Evolutionary conservation across 352 stramenopile genomes (phyloP).

Genomic region (Globisporangium alternatum): DNA sequence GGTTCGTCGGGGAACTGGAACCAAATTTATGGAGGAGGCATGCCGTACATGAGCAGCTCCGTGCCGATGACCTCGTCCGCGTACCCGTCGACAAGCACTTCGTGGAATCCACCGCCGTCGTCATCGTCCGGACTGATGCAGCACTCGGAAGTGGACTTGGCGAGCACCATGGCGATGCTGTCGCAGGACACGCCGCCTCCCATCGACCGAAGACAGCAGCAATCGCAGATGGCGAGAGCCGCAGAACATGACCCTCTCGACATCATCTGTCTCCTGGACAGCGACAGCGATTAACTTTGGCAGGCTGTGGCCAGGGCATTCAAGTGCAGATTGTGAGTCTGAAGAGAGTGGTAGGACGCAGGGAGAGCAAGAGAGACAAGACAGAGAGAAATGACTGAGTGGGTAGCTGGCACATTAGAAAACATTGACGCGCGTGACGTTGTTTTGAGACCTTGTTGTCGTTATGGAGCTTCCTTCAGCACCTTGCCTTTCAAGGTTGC

Average conservation of each 20-base stretch:
- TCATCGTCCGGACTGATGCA: conserved; percentile 19
- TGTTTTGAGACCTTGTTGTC: not conserved
- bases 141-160: conserved; percentile 43
- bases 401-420: not conserved
- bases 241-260: conserved; percentile 37
- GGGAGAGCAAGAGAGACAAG: not conserved
- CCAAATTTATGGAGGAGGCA: conserved; percentile 24
- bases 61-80: conserved; percentile 21
- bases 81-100: conserved; percentile 2
- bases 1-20: conserved; percentile 23
- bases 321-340: not conserved
- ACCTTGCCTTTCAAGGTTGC: too few relatives aligned
- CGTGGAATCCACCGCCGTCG: conserved; percentile 14
- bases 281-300: conserved; percentile 48
- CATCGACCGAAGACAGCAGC: conserved; percentile 34
- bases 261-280: conserved; percentile 79
- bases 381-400: not conserved
- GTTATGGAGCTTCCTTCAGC: not conserved
- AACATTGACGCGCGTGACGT: not conserved
- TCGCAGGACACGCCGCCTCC: conserved; percentile 52
- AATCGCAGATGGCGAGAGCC: conserved; percentile 9
- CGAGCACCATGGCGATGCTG: conserved; percentile 60
- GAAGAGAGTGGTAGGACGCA: not conserved
- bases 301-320: conserved; percentile 17
- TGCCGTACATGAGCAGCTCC: conserved; percentile 20